Conservation (phyloP, 257 asterid species). For the Przewalskia tangutica region DNA sequence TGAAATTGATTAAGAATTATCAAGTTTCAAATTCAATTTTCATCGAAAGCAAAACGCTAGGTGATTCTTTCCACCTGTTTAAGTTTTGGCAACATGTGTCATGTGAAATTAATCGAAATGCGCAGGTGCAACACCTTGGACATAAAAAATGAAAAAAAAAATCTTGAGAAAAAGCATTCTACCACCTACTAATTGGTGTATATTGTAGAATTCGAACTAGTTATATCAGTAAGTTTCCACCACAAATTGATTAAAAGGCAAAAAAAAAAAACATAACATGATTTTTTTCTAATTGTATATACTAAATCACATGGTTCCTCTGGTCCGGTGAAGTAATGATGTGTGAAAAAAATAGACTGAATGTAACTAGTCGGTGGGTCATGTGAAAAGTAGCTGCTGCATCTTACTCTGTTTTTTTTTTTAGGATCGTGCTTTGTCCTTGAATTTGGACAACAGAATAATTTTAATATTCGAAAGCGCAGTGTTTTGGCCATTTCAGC, state of each 20-base stretch:
- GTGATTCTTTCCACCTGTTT: no score
- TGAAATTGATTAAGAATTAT: no score
- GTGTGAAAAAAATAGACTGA: background rate
- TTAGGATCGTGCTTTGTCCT: background rate
- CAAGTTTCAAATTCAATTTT: no score
- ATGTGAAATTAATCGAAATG: no score
- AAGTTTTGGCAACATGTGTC: no score
- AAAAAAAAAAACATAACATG: background rate
- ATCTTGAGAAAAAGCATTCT: background rate
- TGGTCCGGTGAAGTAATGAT: background rate
- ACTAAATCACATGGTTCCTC: background rate
- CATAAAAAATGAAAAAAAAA: background rate
- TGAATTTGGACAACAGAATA: background rate
- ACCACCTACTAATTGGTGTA: background rate
- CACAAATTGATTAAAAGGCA: no score
- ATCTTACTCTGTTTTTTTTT: background rate
- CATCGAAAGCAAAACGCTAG: no score
- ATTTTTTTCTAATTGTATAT: background rate
- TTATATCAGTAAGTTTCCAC: background rate
- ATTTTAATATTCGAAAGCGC: background rate
- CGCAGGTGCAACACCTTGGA: background rate
- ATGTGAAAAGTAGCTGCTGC: background rate
- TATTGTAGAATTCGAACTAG: background rate
- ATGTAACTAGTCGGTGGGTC: background rate
- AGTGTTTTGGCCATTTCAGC: background rate